A percentile compares a stretch with the other conserved stretches of the same genome.
These are phyloP conservation scores for Trichoderma asperellum DNA, from an alignment of 2,329 filamentous ascomycete genomes.

Conservation along the genomic window DNA sequence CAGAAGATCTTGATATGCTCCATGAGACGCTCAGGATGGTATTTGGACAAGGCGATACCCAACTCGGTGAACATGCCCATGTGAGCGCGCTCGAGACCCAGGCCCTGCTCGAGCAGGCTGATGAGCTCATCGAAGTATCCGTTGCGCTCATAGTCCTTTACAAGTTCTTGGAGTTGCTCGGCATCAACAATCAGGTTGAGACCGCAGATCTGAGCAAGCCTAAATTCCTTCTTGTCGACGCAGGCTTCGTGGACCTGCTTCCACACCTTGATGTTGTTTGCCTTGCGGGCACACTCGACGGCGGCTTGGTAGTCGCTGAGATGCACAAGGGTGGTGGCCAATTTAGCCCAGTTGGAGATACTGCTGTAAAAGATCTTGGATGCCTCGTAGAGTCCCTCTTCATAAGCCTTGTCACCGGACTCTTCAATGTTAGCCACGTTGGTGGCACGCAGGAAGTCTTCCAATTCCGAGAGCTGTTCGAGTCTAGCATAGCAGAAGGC, in stretches of 20 bases:
- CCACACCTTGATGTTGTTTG: conserved; percentile 99
- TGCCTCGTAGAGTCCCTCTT: conserved; percentile 90
- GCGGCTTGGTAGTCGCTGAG: conserved; percentile 96
- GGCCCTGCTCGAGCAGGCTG: conserved; percentile 86
- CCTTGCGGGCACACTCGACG: conserved; percentile 96
- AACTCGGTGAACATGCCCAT: conserved; percentile 98
- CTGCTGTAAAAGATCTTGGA: conserved; percentile 98
- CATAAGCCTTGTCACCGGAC: conserved; percentile 97
- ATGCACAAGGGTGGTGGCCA: conserved; percentile 96
- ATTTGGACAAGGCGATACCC: conserved; percentile 89
- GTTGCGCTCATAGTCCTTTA: conserved; percentile 94
- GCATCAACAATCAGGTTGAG: conserved; percentile 97
- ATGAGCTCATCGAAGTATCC: conserved; percentile 99
- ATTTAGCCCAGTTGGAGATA: conserved; percentile 99
- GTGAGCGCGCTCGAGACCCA: conserved; percentile 88
- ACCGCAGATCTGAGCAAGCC: conserved; percentile 97
- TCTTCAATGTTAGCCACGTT: conserved; percentile 97
- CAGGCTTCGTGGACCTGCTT: conserved; percentile 97
- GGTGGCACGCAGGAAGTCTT: conserved; percentile 90
- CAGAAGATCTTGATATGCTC: conserved; percentile 99
- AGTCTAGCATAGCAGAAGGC: conserved; percentile 93
- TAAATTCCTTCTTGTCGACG: conserved; percentile 97
- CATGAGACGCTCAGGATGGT: conserved; percentile 95
- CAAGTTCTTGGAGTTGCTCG: conserved; percentile 88
- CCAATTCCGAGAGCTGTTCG: conserved; percentile 87